These are phyloP conservation scores for Pachyrhizus erosus DNA, from an alignment of 306 rosid species.

Conservation along the genomic window DNA sequence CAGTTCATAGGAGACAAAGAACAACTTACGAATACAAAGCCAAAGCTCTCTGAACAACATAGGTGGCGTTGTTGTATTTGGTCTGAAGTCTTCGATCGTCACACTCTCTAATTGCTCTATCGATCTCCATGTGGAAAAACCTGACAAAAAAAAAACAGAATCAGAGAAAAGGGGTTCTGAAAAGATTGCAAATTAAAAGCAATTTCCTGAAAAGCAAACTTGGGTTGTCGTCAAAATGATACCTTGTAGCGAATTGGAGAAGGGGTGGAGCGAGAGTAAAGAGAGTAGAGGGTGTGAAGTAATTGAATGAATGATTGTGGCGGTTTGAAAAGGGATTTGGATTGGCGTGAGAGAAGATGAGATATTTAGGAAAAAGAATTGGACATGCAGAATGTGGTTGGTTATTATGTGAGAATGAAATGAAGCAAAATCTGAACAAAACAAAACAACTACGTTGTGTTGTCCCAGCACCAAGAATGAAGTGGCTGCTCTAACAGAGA, in stretches of 20 bases:
- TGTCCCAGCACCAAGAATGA: background rate
- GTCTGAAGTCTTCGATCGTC: constrained; percentile 90
- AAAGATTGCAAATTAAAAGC: constrained; percentile 31
- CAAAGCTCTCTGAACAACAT: constrained; percentile 88
- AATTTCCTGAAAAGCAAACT: constrained; percentile 29
- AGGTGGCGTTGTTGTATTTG: constrained; percentile 85
- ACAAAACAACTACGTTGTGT: background rate
- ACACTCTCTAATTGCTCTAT: constrained; percentile 78
- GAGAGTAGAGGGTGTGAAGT: background rate
- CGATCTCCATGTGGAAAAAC: constrained; percentile 80
- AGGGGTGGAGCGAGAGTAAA: background rate
- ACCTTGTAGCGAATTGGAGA: constrained; percentile 25
- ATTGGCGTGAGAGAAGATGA: background rate
- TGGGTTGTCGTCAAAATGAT: constrained; percentile 43
- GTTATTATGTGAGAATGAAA: constrained; percentile 35
- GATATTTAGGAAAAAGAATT: constrained; percentile 40
- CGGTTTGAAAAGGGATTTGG: constrained; percentile 38
- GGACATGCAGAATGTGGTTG: constrained; percentile 43
- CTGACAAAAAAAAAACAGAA: constrained; percentile 24
- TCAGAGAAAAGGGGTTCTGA: constrained; percentile 34
- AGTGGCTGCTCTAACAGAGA: constrained; percentile 18
- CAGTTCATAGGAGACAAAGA: constrained; percentile 24
- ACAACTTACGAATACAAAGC: constrained; percentile 84
- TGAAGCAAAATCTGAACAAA: background rate
- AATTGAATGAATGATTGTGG: constrained; percentile 17